Evolutionary conservation across 768 basidiomycete genomes (phyloP), one percentile per base, ranked within the genome.

Genomic region (Leccinum subgranulosum): DNA sequence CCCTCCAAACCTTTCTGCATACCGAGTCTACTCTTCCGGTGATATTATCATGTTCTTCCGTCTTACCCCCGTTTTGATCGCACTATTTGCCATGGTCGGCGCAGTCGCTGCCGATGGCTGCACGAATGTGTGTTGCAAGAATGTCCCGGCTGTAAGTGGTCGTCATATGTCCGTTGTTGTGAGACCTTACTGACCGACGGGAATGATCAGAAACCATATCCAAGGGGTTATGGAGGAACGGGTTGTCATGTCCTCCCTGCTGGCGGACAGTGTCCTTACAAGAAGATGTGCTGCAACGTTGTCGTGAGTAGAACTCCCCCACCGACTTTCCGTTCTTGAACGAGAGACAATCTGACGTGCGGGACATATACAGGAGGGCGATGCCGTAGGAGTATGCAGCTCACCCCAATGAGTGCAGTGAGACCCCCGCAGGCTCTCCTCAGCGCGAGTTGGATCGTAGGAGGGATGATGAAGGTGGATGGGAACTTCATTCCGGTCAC

Each of bases 1-100:
- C 33, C 14, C 3, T 1, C 4, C 29, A 34, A 34, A 12, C 5
- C 14, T 34, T 19, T 27, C 46, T 47, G 25, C 46, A 23, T 8
- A 25, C 15, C 25, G 8, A 15, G 11, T 47, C 33, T 45, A 49
- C 34, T 19, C 19, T 21, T 59, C 5, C 1, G 9, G 6, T 11
- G 33, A 34, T 34, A 34, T 34, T 15, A 15, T 34, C 51, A 61
- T 61, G 60, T 57, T 61, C 9, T 17, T 11, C 36, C 60, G 46
- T 45, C 34, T 55, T 31, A 36, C 39, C 17, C 47, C 50, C 21
- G 12, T 60, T 41, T 31, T 49, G 9, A 19, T 61, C 4, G 31
- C 31, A 31, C 27, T 61, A 1, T 25, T 53, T 6, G 41, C 41
- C 11, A 19, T 57, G 21, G 10, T 14, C 4, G n/a, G 53, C 8